Evolutionary conservation across 495 filamentous ascomycete genomes (phyloP).

Genomic region (Penicillium bovifimosum): DNA sequence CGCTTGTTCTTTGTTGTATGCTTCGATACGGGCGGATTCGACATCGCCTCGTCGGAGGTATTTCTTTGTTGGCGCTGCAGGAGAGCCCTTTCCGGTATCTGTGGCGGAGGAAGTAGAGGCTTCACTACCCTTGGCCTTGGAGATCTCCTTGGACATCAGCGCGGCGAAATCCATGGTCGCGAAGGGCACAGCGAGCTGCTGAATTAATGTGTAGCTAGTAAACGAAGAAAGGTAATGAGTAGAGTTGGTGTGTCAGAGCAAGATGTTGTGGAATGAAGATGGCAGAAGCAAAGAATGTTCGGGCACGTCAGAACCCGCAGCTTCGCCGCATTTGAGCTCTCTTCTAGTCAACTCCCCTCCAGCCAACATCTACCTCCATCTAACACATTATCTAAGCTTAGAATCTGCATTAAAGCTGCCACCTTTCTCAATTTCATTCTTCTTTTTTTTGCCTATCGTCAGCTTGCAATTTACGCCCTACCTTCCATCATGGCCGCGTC

Average conservation of each 20-base stretch:
- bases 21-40: constrained; percentile 74
- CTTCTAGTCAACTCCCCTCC: constrained; percentile 8
- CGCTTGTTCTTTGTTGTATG: constrained; percentile 76
- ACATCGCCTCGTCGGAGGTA: constrained; percentile 82
- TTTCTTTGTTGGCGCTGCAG: constrained; percentile 54
- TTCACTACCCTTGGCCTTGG: constrained; percentile 58
- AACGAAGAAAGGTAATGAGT: background rate
- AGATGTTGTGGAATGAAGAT: constrained; percentile 2
- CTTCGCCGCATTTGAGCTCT: constrained; percentile 13
- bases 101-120: constrained; percentile 22
- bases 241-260: background rate
- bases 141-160: constrained; percentile 84
- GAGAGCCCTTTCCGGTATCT: constrained; percentile 17
- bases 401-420: background rate
- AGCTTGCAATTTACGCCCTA: background rate
- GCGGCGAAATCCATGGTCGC: constrained; percentile 86
- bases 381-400: background rate
- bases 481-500: constrained; percentile 23
- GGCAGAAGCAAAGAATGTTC: constrained; percentile 14
- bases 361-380: background rate
- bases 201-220: background rate
- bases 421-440: background rate
- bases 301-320: constrained; percentile 8
- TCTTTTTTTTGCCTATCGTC: background rate
- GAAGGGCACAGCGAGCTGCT: background rate